These are phyloP conservation scores for Oryza glumipatula DNA, from an alignment of 176 grass and related monocot genomes.

Conservation along the genomic window DNA sequence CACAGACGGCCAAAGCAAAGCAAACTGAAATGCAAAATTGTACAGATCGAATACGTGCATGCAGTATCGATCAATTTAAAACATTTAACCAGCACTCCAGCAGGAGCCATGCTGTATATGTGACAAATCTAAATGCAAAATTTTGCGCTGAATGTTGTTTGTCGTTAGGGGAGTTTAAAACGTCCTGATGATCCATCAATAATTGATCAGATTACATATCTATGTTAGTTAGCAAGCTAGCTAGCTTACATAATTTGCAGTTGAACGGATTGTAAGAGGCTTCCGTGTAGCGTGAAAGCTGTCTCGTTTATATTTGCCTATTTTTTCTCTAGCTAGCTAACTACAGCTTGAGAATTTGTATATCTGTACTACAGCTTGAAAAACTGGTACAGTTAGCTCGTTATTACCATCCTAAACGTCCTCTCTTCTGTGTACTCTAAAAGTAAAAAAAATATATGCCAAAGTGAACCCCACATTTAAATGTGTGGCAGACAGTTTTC, in stretches of 20 bases:
- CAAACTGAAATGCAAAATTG: neutral
- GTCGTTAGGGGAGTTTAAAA: neutral
- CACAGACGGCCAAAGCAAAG: conserved; percentile 12
- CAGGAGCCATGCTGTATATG: neutral
- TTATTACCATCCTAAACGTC: too few relatives aligned
- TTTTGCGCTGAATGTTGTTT: neutral
- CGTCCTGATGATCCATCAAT: neutral
- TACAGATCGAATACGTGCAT: neutral
- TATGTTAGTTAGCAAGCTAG: neutral
- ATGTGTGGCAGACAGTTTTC: neutral
- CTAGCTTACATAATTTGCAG: too few relatives aligned
- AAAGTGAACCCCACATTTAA: too few relatives aligned
- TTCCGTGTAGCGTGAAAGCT: neutral
- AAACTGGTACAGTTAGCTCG: too few relatives aligned
- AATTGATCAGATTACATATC: neutral
- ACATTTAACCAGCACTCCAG: neutral
- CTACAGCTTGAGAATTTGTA: neutral
- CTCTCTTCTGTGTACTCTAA: too few relatives aligned
- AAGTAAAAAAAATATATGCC: too few relatives aligned
- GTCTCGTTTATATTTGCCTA: too few relatives aligned
- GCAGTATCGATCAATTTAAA: neutral
- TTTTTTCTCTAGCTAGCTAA: neutral
- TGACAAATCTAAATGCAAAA: neutral
- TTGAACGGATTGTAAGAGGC: neutral
- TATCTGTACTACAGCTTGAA: too few relatives aligned